Evolutionary conservation across 768 basidiomycete genomes (phyloP).

Genomic region (Wakefieldia striispora): DNA sequence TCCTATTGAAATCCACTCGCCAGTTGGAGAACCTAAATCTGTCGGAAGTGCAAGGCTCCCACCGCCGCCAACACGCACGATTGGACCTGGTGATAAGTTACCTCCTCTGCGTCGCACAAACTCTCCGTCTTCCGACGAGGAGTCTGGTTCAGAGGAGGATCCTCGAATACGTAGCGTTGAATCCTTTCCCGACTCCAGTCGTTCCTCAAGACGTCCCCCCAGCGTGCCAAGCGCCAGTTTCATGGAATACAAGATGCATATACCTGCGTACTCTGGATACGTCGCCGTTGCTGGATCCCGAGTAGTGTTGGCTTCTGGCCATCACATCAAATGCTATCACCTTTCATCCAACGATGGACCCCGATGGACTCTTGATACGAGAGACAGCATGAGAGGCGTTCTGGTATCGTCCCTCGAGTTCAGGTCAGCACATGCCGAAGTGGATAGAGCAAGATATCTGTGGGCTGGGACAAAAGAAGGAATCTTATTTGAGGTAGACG

Average conservation of each 20-base stretch:
- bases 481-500: slow-evolving; percentile 78
- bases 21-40: slow-evolving; percentile 25
- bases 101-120: slow-evolving; percentile 55
- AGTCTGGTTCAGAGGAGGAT: slow-evolving; percentile 63
- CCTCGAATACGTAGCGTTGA: slow-evolving; percentile 45
- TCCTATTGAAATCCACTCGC: slow-evolving; percentile 21
- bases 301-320: slow-evolving; percentile 55
- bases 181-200: slow-evolving; percentile 64
- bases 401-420: slow-evolving; percentile 81
- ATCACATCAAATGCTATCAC: slow-evolving; percentile 65
- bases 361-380: slow-evolving; percentile 54
- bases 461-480: slow-evolving; percentile 96
- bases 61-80: slow-evolving; percentile 75
- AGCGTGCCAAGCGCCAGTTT: slow-evolving; percentile 30
- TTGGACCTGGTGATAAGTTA: slow-evolving; percentile 65
- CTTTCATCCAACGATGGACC: slow-evolving; percentile 47
- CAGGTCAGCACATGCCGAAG: slow-evolving; percentile 45
- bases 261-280: slow-evolving; percentile 51
- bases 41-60: slow-evolving; percentile 42
- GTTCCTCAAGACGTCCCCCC: slow-evolving; percentile 58
- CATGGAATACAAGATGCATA: slow-evolving; percentile 50
- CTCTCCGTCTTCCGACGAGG: slow-evolving; percentile 47
- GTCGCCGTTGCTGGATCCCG: slow-evolving; percentile 55
- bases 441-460: slow-evolving; percentile 57
- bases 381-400: slow-evolving; percentile 62